phyloP scores from a whole-genome alignment of 2,329 filamentous ascomycete genomes.

The Lasiodiplodia theobromae region DNA sequence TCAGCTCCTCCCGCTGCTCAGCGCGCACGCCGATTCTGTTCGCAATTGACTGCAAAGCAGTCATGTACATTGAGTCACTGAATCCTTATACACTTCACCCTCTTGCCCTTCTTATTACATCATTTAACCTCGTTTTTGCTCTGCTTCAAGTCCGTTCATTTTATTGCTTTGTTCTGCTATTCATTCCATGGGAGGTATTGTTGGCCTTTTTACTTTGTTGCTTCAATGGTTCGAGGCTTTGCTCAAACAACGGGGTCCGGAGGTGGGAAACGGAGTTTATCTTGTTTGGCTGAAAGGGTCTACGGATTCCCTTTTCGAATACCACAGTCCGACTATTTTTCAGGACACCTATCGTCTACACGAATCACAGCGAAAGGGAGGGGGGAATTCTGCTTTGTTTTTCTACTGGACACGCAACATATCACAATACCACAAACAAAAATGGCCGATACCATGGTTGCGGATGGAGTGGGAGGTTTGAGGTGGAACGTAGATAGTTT shows the following conservation, averaged over 20 bases:
- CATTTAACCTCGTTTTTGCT: slow-evolving; percentile 10
- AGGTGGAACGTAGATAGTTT: slow-evolving; percentile 24
- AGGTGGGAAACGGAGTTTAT: slow-evolving; percentile 23
- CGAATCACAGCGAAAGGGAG: slow-evolving; percentile 20
- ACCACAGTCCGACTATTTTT: slow-evolving; percentile 26
- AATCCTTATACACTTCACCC: slow-evolving; percentile 24
- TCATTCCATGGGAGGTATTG: slow-evolving; percentile 21
- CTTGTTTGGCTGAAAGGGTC: slow-evolving; percentile 19
- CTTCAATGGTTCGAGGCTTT: slow-evolving; percentile 3
- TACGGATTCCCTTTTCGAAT: slow-evolving; percentile 13
- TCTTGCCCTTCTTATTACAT: slow-evolving; percentile 24
- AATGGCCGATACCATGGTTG: slow-evolving; percentile 10
- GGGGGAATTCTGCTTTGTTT: slow-evolving; percentile 9
- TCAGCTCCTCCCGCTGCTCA: neutral
- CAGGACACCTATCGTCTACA: slow-evolving; percentile 18
- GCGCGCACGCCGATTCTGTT: slow-evolving; percentile 1
- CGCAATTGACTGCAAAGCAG: neutral
- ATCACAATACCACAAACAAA: slow-evolving; percentile 25
- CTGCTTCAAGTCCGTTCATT: slow-evolving; percentile 17
- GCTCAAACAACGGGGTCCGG: slow-evolving; percentile 18
- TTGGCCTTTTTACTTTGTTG: slow-evolving; percentile 19
- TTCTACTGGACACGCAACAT: slow-evolving; percentile 17
- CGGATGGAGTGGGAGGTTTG: neutral
- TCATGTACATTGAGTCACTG: slow-evolving; percentile 27
- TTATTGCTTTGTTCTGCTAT: slow-evolving; percentile 9